phyloP scores from a whole-genome alignment of 805 yeast genomes.

The Scheffersomyces amazonensis region DNA sequence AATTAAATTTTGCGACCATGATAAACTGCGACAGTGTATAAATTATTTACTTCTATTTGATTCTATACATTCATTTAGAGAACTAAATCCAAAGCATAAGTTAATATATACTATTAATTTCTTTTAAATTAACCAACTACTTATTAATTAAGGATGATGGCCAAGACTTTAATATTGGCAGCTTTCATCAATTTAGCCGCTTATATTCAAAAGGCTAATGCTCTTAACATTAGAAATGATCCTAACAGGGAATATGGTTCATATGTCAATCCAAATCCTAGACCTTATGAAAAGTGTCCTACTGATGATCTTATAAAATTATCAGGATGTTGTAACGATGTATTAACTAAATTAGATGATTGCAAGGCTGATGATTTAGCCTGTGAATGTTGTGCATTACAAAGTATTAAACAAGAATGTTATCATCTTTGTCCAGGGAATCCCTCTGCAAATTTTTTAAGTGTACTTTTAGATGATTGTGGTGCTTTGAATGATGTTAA shows the following conservation, averaged over 20 bases:
- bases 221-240: not conserved
- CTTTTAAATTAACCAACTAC: too few relatives aligned
- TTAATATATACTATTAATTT: too few relatives aligned
- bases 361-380: conserved; percentile 54
- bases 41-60: too few relatives aligned
- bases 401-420: conserved; percentile 44
- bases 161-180: too few relatives aligned
- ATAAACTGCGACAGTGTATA: too few relatives aligned
- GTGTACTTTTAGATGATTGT: conserved; percentile 46
- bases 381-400: conserved; percentile 57
- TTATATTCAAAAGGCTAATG: not conserved
- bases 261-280: conserved; percentile 46
- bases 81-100: too few relatives aligned
- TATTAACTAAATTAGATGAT: conserved; percentile 43
- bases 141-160: too few relatives aligned
- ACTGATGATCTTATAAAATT: conserved; percentile 42
- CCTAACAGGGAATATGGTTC: conserved; percentile 18
- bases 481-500: conserved; percentile 45
- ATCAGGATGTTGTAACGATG: conserved; percentile 45
- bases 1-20: too few relatives aligned
- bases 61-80: too few relatives aligned
- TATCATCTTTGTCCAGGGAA: conserved; percentile 48
- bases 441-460: conserved; percentile 45
- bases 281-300: conserved; percentile 38
- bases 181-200: not conserved